phyloP scores from a whole-genome alignment of 2,329 filamentous ascomycete species.

The Aspergillus sergii region DNA sequence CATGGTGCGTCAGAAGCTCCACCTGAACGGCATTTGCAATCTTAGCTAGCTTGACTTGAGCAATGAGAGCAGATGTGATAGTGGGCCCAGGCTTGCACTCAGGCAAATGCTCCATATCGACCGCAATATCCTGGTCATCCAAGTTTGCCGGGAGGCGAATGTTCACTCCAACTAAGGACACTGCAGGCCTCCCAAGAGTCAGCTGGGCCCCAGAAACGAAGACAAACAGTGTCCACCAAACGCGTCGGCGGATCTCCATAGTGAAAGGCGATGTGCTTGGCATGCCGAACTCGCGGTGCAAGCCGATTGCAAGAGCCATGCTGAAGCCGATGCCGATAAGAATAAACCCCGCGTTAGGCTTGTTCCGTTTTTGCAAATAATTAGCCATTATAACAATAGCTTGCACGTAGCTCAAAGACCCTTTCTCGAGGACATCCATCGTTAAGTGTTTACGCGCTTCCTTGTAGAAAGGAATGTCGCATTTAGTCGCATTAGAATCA shows the following conservation, averaged over 20 bases:
- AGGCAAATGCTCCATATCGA: slow-evolving; percentile 24
- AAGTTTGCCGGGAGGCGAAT: slow-evolving; percentile 22
- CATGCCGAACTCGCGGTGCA: slow-evolving; percentile 26
- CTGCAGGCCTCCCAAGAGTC: slow-evolving; percentile 21
- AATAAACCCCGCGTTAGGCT: slow-evolving; percentile 23
- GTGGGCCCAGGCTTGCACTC: slow-evolving; percentile 16
- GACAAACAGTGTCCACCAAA: slow-evolving; percentile 26
- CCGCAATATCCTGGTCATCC: slow-evolving; percentile 23
- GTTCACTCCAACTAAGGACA: slow-evolving; percentile 23
- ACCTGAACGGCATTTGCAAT: slow-evolving; percentile 25
- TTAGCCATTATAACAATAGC: slow-evolving; percentile 22
- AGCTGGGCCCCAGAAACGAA: slow-evolving; percentile 23
- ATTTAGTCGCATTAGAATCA: slow-evolving; percentile 20
- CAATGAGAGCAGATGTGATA: slow-evolving; percentile 21
- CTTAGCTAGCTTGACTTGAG: slow-evolving; percentile 23
- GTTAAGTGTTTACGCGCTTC: slow-evolving; percentile 22
- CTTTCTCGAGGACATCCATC: slow-evolving; percentile 24
- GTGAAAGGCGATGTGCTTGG: slow-evolving; percentile 23
- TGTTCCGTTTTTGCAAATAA: slow-evolving; percentile 24
- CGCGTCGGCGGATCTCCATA: slow-evolving; percentile 24
- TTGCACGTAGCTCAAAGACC: slow-evolving; percentile 24
- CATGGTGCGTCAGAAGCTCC: slow-evolving; percentile 23
- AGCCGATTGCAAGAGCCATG: slow-evolving; percentile 22
- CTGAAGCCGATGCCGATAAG: slow-evolving; percentile 23
- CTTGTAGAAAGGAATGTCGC: slow-evolving; percentile 20